phyloP scores from a whole-genome alignment of 2,329 filamentous ascomycete genomes.

The Ascochyta rabiei region DNA sequence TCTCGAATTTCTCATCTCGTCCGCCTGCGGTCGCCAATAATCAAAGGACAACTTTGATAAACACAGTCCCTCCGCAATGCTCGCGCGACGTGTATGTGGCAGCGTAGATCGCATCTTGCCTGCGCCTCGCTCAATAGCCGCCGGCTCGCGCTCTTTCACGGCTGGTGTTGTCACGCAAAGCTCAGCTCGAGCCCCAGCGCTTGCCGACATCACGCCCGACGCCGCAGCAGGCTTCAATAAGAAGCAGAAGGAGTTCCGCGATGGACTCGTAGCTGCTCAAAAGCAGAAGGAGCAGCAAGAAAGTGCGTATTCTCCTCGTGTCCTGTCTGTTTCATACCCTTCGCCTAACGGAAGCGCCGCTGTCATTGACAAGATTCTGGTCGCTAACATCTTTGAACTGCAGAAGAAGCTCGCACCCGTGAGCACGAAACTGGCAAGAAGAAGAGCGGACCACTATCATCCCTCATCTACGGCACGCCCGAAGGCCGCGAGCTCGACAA shows the following conservation, averaged over 20 bases:
- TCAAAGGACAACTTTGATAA: neutral
- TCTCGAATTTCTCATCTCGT: neutral
- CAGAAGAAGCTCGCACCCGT: constrained; percentile 62
- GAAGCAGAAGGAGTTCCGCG: constrained; percentile 86
- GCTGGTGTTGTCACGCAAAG: constrained; percentile 32
- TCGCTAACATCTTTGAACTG: constrained; percentile 58
- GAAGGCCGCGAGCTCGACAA: constrained; percentile 93
- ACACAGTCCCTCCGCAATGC: constrained; percentile 31
- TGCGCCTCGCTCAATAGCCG: constrained; percentile 18
- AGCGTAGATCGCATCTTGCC: constrained; percentile 33
- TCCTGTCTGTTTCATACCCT: constrained; percentile 51
- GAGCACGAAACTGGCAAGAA: constrained; percentile 67
- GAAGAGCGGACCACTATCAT: constrained; percentile 73
- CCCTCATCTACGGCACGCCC: constrained; percentile 94
- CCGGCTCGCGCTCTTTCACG: constrained; percentile 37
- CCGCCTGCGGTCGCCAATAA: neutral
- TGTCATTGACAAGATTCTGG: constrained; percentile 53
- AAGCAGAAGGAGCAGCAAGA: constrained; percentile 80
- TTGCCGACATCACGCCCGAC: constrained; percentile 81
- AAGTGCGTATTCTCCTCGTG: constrained; percentile 67
- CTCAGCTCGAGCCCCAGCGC: constrained; percentile 62
- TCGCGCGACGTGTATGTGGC: constrained; percentile 39
- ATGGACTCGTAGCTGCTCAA: constrained; percentile 76
- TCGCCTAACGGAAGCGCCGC: constrained; percentile 21
- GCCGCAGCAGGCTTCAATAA: constrained; percentile 77